Percentiles rank a stretch among this genome's conserved stretches.
phyloP scores from a whole-genome alignment of 257 asterid genomes.

The Schizonepeta tenuifolia region DNA sequence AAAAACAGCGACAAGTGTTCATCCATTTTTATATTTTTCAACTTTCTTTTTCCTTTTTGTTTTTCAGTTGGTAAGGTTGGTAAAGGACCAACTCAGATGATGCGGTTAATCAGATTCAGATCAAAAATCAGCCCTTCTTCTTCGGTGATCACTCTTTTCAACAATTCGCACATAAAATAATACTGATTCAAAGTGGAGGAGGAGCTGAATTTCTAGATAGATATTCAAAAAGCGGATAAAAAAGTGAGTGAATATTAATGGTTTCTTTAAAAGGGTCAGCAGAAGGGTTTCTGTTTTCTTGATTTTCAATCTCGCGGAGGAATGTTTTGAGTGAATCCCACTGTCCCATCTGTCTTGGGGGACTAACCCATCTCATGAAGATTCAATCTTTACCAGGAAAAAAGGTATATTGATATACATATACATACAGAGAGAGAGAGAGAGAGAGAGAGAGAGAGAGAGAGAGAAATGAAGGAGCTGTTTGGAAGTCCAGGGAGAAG shows the following conservation, averaged over 20 bases:
- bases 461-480: constrained; percentile 66
- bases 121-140: constrained; percentile 31
- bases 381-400: constrained; percentile 42
- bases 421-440: constrained; percentile 37
- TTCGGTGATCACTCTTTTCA: constrained; percentile 27
- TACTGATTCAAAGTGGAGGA: constrained; percentile 13
- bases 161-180: background rate
- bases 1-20: background rate
- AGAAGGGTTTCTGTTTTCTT: constrained; percentile 28
- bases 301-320: constrained; percentile 30
- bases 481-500: constrained; percentile 87
- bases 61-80: constrained; percentile 31
- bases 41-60: background rate
- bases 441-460: constrained; percentile 30
- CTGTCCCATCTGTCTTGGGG: constrained; percentile 31
- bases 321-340: constrained; percentile 45
- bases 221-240: constrained; percentile 1
- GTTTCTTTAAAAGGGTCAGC: constrained; percentile 29
- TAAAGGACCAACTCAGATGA: constrained; percentile 28
- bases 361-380: constrained; percentile 42
- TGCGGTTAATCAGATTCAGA: constrained; percentile 34
- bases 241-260: constrained; percentile 20
- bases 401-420: constrained; percentile 14
- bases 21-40: background rate
- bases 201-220: constrained; percentile 4